Conservation (phyloP, 2,329 filamentous ascomycete genomes). For the Aphanoascus verrucosus region DNA sequence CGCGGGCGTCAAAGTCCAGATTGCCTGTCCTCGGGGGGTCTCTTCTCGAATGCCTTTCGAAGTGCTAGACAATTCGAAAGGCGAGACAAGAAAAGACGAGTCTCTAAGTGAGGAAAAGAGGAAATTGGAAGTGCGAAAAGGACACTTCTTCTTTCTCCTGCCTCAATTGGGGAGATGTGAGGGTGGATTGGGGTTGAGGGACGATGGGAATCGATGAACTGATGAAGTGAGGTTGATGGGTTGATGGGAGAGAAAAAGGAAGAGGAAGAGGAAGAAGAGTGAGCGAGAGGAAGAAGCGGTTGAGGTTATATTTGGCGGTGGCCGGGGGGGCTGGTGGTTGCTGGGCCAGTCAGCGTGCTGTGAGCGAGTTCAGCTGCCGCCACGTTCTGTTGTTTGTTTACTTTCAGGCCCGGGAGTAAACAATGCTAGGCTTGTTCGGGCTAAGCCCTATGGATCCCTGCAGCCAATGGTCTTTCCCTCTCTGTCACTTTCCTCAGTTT, state of each 20-base stretch:
- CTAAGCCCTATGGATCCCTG: not conserved
- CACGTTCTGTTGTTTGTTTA: slow-evolving; percentile 14
- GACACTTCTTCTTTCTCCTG: slow-evolving; percentile 6
- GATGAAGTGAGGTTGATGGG: too few relatives aligned
- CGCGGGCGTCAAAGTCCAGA: slow-evolving; percentile 99
- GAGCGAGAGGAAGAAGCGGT: not conserved
- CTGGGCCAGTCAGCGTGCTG: slow-evolving; percentile 5
- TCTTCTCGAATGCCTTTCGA: slow-evolving; percentile 56
- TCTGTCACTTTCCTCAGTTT: not conserved
- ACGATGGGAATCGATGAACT: slow-evolving; percentile 1
- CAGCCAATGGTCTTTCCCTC: slow-evolving; percentile 1
- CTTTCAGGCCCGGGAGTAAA: slow-evolving; percentile 5
- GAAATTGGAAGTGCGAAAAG: slow-evolving; percentile 1
- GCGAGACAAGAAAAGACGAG: slow-evolving; percentile 41
- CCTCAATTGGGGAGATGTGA: slow-evolving; percentile 7
- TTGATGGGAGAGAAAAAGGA: slow-evolving; percentile 17
- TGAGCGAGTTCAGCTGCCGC: not conserved
- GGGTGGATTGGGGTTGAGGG: slow-evolving; percentile 15
- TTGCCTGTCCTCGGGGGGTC: slow-evolving; percentile 73
- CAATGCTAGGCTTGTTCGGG: slow-evolving; percentile 12
- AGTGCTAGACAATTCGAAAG: slow-evolving; percentile 39
- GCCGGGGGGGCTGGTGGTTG: slow-evolving; percentile 15
- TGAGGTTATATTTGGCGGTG: slow-evolving; percentile 14
- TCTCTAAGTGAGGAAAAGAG: slow-evolving; percentile 23
- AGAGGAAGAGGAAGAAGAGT: slow-evolving; percentile 19